phyloP scores from a whole-genome alignment of 352 stramenopile genomes.

The Pythium aphanidermatum region DNA sequence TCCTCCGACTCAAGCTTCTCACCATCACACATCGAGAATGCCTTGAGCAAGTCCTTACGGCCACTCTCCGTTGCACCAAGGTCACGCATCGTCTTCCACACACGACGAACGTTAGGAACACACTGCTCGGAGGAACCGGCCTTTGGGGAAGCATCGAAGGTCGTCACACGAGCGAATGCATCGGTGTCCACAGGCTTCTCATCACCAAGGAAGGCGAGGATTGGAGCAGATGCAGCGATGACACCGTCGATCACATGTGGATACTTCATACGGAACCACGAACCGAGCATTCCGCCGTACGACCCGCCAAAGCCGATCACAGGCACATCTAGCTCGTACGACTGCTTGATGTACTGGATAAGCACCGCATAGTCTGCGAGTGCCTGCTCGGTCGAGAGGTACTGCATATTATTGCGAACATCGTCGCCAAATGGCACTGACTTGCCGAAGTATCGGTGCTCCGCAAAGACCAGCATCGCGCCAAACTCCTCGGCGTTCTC shows the following conservation, averaged over 20 bases:
- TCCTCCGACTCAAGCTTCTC: constrained; percentile 32
- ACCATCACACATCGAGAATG: constrained; percentile 49
- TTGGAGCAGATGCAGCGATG: constrained; percentile 89
- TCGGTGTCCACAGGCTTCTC: constrained; percentile 59
- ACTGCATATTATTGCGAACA: constrained; percentile 53
- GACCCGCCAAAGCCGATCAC: constrained; percentile 91
- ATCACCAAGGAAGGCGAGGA: constrained; percentile 63
- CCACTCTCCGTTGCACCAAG: constrained; percentile 42
- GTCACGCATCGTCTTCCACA: constrained; percentile 51
- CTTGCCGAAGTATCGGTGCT: constrained; percentile 96
- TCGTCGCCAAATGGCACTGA: constrained; percentile 76
- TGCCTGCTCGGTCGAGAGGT: constrained; percentile 81
- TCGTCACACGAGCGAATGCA: constrained; percentile 46
- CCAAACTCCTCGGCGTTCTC: constrained; percentile 89
- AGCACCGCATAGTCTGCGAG: constrained; percentile 85
- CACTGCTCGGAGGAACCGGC: constrained; percentile 68
- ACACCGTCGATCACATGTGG: constrained; percentile 84
- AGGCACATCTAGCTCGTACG: constrained; percentile 39
- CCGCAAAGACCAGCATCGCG: constrained; percentile 93
- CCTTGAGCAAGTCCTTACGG: constrained; percentile 28
- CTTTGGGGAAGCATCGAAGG: constrained; percentile 56
- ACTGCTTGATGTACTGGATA: constrained; percentile 46
- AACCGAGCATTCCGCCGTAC: constrained; percentile 92
- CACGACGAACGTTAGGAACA: constrained; percentile 66
- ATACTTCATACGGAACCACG: constrained; percentile 93